Base-by-base conservation (phyloP, 306 rosid species). In the Vigna hirtella region DNA sequence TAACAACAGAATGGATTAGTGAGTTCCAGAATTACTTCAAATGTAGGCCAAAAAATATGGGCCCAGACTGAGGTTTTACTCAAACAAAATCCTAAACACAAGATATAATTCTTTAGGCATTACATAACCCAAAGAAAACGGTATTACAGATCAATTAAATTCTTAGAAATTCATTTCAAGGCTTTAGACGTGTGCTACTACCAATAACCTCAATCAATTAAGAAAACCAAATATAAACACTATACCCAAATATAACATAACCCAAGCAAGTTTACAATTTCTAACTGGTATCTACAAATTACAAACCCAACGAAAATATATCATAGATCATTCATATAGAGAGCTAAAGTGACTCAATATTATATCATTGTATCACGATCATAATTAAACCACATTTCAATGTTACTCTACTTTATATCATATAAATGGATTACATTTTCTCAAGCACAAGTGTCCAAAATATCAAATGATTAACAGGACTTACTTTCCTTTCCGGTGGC, bases 401-500 rank as follows among this genome's bases (percentile, higher is more conserved):
- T 43, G 34, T 32, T 82, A 81, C 72, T 24, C 14, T 22, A 34
- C 38, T 4, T 34, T 34, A 68, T 58, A 48, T 9, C 24, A 48
- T 63, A 63, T 9, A 69, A 9, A 59, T 32, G 50, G 67, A 42
- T 50, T 2, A 18, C 45, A 45, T 45, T 77, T 63, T 63, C 55
- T 63, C 24, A 2, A 47, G 22, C 65, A n/a, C 26, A 72, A 56
- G 3, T 40, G 77, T 24, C 18, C 47, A 55, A 26, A 26, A 56
- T 67, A 55, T 28, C 38, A 77, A 73, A 66, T 69, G 67, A 70
- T 66, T 14, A 12, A 63, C 73, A 48, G 24, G 16, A 77, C 89
- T 85, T 85, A 92, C 98, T 84, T 82, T 90, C 81, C 89, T 84
- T 85, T 94, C 97, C 0, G 98, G 98, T 47, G 98, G 98, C 47